Conservation (phyloP, 495 filamentous ascomycete species). For the Penicillium steckii region DNA sequence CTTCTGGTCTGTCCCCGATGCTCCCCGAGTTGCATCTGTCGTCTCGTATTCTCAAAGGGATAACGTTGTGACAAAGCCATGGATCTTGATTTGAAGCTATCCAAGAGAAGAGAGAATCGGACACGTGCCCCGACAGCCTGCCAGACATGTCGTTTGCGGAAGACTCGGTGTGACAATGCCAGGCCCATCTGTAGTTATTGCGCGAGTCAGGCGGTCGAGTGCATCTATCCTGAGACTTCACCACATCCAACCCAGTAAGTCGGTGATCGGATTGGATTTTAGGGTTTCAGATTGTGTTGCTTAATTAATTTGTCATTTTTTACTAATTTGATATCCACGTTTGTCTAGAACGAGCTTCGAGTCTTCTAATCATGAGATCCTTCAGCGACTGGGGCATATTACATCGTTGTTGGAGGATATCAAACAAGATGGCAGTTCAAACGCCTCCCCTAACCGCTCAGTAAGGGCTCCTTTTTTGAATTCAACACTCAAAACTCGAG, state of each 20-base stretch:
- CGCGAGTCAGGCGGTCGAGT: constrained; percentile 21
- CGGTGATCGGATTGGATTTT: background rate
- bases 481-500: constrained; percentile 13
- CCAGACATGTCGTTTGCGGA: constrained; percentile 28
- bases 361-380: constrained; percentile 22
- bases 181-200: constrained; percentile 31
- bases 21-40: constrained; percentile 11
- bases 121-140: constrained; percentile 31
- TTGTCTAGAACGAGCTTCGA: constrained; percentile 19
- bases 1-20: constrained; percentile 16
- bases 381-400: constrained; percentile 23
- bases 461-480: constrained; percentile 19
- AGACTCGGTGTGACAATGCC: constrained; percentile 31
- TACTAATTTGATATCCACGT: constrained; percentile 1
- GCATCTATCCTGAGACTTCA: constrained; percentile 28
- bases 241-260: constrained; percentile 25
- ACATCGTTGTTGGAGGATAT: constrained; percentile 24
- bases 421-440: constrained; percentile 19
- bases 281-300: background rate
- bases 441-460: constrained; percentile 16
- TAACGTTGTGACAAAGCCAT: constrained; percentile 8
- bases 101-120: constrained; percentile 26
- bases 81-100: constrained; percentile 15
- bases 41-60: constrained; percentile 8
- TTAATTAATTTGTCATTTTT: too few relatives aligned